These are phyloP conservation scores for Chaetomium fimeti DNA, from an alignment of 495 filamentous ascomycete genomes.

Conservation along the genomic window DNA sequence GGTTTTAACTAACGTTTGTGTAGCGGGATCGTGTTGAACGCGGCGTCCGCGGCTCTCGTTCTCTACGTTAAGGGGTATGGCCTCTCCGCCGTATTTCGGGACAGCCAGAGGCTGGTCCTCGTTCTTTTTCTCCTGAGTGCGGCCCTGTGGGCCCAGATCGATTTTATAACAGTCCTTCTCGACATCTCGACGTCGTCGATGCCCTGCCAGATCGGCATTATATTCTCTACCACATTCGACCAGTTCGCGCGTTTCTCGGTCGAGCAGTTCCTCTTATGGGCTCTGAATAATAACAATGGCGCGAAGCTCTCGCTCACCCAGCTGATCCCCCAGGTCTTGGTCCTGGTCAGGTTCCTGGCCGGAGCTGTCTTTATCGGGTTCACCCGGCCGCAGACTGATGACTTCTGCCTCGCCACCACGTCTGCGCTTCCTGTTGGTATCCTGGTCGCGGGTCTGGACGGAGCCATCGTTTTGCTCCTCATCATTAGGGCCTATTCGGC, in stretches of 20 bases:
- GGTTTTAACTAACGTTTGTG: conserved; percentile 2
- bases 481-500: conserved; percentile 39
- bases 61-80: conserved; percentile 53
- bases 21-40: conserved; percentile 54
- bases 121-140: conserved; percentile 50
- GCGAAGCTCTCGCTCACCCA: conserved; percentile 31
- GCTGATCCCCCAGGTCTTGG: conserved; percentile 43
- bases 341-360: conserved; percentile 47
- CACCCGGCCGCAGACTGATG: conserved; percentile 48
- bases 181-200: conserved; percentile 39
- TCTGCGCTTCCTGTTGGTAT: conserved; percentile 46
- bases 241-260: conserved; percentile 51
- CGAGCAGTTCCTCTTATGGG: conserved; percentile 56
- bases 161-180: conserved; percentile 50
- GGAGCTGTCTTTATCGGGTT: conserved; percentile 53
- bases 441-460: conserved; percentile 46
- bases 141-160: conserved; percentile 52
- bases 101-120: conserved; percentile 65
- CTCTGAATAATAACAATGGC: conserved; percentile 37
- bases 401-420: conserved; percentile 50
- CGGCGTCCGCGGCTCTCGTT: conserved; percentile 52
- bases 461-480: conserved; percentile 44
- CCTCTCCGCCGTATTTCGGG: conserved; percentile 46
- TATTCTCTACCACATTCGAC: conserved; percentile 53
- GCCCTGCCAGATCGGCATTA: conserved; percentile 49